These are phyloP conservation scores for Radiomyces spectabilis DNA, from an alignment of 192 early-diverging fungal genomes.

Conservation along the genomic window DNA sequence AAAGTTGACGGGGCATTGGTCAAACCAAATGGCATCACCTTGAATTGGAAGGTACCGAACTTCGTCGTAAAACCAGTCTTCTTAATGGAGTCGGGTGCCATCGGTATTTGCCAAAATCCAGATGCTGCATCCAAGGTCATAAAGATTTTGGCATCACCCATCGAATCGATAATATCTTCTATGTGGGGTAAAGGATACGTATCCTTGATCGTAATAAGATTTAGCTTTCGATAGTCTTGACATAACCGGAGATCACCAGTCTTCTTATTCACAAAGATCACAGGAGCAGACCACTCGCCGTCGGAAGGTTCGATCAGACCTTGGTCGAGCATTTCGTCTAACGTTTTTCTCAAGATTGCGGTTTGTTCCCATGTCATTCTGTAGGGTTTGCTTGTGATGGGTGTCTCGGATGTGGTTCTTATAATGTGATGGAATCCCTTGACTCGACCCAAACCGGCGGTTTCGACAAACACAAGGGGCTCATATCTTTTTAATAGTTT, in stretches of 20 bases:
- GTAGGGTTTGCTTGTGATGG: constrained; percentile 5
- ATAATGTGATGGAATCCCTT: too few relatives aligned
- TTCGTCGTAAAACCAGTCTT: constrained; percentile 28
- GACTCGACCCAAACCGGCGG: too few relatives aligned
- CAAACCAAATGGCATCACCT: constrained; percentile 23
- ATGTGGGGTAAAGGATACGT: constrained; percentile 44
- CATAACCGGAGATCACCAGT: constrained; percentile 7
- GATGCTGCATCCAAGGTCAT: constrained; percentile 31
- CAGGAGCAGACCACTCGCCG: constrained; percentile 22
- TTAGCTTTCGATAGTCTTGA: constrained; percentile 21
- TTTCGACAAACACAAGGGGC: too few relatives aligned
- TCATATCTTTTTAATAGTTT: too few relatives aligned
- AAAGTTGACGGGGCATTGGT: constrained; percentile 8
- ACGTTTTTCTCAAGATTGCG: not conserved
- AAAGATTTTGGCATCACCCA: constrained; percentile 22
- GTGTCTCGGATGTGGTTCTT: too few relatives aligned
- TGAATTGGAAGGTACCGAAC: too few relatives aligned
- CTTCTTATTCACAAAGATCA: constrained; percentile 35
- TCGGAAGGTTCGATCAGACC: constrained; percentile 13
- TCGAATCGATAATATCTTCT: constrained; percentile 27
- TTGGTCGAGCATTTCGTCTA: constrained; percentile 13
- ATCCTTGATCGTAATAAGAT: constrained; percentile 35
- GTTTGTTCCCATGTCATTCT: constrained; percentile 4
- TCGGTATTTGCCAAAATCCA: too few relatives aligned
- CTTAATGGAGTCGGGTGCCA: not conserved